A percentile compares a stretch with the other conserved stretches of the same genome.
phyloP scores from a whole-genome alignment of 176 grass and related monocot species.

The Thinopyrum elongatum region DNA sequence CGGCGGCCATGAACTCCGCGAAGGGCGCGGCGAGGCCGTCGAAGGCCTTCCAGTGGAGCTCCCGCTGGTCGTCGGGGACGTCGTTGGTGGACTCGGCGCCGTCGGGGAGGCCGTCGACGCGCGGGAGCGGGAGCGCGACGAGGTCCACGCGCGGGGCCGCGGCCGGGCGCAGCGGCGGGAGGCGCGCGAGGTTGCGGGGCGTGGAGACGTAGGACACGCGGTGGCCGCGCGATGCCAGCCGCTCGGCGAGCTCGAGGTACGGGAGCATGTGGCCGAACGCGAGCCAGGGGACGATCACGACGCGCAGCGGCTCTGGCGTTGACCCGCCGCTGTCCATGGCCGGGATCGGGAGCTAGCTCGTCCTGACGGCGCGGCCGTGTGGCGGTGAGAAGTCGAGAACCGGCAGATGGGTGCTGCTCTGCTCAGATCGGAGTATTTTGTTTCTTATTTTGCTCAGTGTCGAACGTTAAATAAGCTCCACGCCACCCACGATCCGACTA shows the following conservation, averaged over 20 bases:
- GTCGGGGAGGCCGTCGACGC: background rate
- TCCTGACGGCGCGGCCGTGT: background rate
- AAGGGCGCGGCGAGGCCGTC: conserved; percentile 6
- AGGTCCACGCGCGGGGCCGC: background rate
- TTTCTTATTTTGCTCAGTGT: no score
- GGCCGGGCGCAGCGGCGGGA: background rate
- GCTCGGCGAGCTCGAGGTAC: background rate
- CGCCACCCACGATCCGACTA: no score
- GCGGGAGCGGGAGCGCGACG: background rate
- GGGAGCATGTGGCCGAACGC: background rate
- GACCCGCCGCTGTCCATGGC: background rate
- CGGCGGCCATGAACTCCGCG: background rate
- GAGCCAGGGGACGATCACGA: background rate
- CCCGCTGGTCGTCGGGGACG: background rate
- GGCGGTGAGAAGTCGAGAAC: no score
- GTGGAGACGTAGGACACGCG: conserved; percentile 4
- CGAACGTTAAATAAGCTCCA: no score
- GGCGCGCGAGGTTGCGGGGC: background rate
- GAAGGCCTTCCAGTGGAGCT: conserved; percentile 14
- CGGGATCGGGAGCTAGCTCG: background rate
- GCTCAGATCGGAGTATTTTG: no score
- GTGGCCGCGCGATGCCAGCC: background rate
- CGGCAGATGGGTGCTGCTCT: no score
- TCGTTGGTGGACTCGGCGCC: background rate
- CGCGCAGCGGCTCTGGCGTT: background rate